Evolutionary conservation across 2,329 filamentous ascomycete genomes (phyloP), one percentile per base, ranked within the genome.

Genomic region (Fusarium azukiicola): DNA sequence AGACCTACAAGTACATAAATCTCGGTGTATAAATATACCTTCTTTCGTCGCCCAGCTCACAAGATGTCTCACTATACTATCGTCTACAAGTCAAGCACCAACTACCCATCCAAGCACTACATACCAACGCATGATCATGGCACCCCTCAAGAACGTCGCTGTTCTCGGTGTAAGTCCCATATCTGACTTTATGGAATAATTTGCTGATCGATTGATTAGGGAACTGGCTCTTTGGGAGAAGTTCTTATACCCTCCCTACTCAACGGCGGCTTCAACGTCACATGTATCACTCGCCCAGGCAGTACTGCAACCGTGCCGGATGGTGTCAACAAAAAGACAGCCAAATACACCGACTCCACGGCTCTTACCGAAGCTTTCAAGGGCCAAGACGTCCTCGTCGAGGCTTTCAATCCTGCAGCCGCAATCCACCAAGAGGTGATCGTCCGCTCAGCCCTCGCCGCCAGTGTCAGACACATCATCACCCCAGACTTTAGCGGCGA

Each of bases 381-480:
- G 46, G 16, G 19, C 6, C 63, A 66, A 4, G 63, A 66, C 36
- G 63, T 23, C 13, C 63, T 66, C 3, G 32, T 66, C n/a, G 63
- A 66, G 9, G 63, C 63, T 9, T 66, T 66, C 11, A 66, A 66
- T 11, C 63, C 63, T 38, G 63, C 44, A 38, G 63, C 63, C 4
- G 44, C 63, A 5, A 23, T 47, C n/a, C 44, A 66, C 11, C 63
- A 66, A 32, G 63, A 10, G 44, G 8, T 66, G 4, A 49, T 66
- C 23, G 27, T 66, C 9, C 44, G 27, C 19, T 38, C 63, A 4
- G 63, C 63, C 5, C 44, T 66, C 12, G 4, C 32, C 6, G 63
- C 63, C 1, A 44, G 44, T 4, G 19, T 66, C 19, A 46, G 36
- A 12, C 63, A 66, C 44, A 38, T 66, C 63, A 66, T 66, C 63